Conservation (phyloP, 176 grass and related monocot genomes). For the Puya raimondii region DNA sequence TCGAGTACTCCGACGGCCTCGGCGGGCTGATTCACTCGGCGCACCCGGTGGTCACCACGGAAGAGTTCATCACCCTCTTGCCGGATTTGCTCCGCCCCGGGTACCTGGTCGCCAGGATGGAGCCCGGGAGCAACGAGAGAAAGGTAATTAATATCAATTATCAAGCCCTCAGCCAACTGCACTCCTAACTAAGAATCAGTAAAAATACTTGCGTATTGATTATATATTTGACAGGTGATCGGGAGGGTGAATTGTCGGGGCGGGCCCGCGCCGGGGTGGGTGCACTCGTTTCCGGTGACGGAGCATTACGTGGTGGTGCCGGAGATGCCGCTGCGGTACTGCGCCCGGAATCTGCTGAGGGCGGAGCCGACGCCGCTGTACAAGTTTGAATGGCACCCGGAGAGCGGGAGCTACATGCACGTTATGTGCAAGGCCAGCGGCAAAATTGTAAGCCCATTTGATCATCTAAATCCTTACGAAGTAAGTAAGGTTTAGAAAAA, state of each 20-base stretch:
- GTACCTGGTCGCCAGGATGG: constrained; percentile 66
- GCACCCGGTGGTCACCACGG: constrained; percentile 74
- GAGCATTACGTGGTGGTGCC: constrained; percentile 88
- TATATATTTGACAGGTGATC: constrained; percentile 14
- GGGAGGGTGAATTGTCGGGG: constrained; percentile 83
- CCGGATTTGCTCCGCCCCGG: constrained; percentile 79
- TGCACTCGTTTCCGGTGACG: constrained; percentile 89
- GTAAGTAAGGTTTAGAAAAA: no score
- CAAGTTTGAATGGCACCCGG: constrained; percentile 94
- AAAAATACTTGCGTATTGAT: no score
- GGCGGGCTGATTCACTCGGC: constrained; percentile 84
- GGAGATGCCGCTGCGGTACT: constrained; percentile 97
- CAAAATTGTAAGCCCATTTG: constrained; percentile 41
- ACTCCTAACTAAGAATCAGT: no score
- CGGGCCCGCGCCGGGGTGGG: constrained; percentile 83
- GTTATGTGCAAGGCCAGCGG: constrained; percentile 97
- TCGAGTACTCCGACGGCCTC: constrained; percentile 65
- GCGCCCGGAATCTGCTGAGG: constrained; percentile 67
- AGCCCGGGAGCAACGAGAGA: constrained; percentile 68
- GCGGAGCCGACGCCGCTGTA: constrained; percentile 95
- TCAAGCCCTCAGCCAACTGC: no score
- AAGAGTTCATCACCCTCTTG: constrained; percentile 78
- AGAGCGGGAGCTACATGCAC: constrained; percentile 86
- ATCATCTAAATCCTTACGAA: no score
- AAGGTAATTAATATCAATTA: background rate